Evolutionary conservation across 352 stramenopile genomes (phyloP), one percentile per base, ranked within the genome.

Genomic region (Pythium brachiatum): DNA sequence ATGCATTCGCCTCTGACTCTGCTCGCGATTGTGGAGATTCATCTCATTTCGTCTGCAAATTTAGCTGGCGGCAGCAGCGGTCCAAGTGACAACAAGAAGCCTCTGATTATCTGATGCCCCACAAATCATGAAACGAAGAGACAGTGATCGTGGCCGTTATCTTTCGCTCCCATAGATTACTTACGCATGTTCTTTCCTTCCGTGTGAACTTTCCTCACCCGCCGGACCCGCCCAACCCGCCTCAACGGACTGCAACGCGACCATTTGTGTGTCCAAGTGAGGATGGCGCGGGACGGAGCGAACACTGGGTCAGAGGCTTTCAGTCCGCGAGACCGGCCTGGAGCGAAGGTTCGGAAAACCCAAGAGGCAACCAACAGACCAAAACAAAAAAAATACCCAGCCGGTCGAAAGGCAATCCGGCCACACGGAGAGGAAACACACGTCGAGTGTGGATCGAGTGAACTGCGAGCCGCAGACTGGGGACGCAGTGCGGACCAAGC

Each of bases 141-240:
- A 54, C 48, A 53, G 16, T 13, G 21, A 27, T 34, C 46, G 20
- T 0, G 29, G 52, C 51, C 7, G 48, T 53, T 55, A 60, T 53
- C 34, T 39, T 60, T 56, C 25, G 16, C 6, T 47, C n/a, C 34
- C 29, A 39, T 66, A 57, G 41, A 66, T 66, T 66, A 66, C 60
- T 66, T 60, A 12, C 60, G 60, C 52, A 53, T 23, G 36, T 68
- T 68, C 61, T 68, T 62, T 68, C 54, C 36, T 62, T 68, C 53
- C 26, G 8, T 57, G 60, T 57, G 61, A 68, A 68, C 61, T 68
- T 68, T 68, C 61, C 15, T 52, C 44, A 48, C 41, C 41, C 12
- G n/a, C 20, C 23, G 16, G 41, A 48, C 38, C 60, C 41, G 25
- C 21, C 27, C 26, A 57, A 56, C 36, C 43, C 48, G 23, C 44